Evolutionary conservation across 2,329 filamentous ascomycete genomes (phyloP), one percentile per base, ranked within the genome.

Genomic region (Beauveria sp.): DNA sequence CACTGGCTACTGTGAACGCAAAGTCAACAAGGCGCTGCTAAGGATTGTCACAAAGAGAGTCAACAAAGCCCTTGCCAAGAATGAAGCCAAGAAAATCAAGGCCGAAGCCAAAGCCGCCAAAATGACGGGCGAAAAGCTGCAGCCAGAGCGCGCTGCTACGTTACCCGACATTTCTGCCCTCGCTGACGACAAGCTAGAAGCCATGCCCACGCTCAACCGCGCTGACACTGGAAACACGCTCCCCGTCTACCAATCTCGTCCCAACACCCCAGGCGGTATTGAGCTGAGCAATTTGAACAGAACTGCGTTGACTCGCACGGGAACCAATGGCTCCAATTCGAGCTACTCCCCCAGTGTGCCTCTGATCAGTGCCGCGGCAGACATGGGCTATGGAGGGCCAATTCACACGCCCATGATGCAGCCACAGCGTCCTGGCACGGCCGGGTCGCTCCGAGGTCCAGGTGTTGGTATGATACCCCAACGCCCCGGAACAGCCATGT

Each of bases 1-100:
- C 34, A 85, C 85, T 5, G 86, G 87, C 28, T 99, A 96, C 76
- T 97, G 94, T 72, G 88, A 90, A 64, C 88, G 92, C 51, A 97
- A 97, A 77, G 88, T 96, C 71, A 96, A 96, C 75, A 87, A 85
- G 68, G 82, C 92, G 66, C 80, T 99, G 66, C 89, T 89, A 70
- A 86, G 86, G 66, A 94, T 97, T 66, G 92, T 97, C 4, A 86
- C 86, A 59, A 83, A 80, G 68, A 97, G 94, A 76, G 90, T 96
- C 68, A 91, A 94, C 75, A 92, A 91, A 72, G 93, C 92, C 0
- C 76, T 97, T 28, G 89, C 87, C 56, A 91, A 92, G 67, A 89
- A 94, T 58, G 86, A 89, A 71, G 80, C 79, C 63, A 84, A 81
- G 67, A 79, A 81, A 66, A 75, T 76, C 26, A 83, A 78, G 68